Conservation (phyloP, 1,284 basidiomycete genomes). For the Ceratobasidium theobromae region DNA sequence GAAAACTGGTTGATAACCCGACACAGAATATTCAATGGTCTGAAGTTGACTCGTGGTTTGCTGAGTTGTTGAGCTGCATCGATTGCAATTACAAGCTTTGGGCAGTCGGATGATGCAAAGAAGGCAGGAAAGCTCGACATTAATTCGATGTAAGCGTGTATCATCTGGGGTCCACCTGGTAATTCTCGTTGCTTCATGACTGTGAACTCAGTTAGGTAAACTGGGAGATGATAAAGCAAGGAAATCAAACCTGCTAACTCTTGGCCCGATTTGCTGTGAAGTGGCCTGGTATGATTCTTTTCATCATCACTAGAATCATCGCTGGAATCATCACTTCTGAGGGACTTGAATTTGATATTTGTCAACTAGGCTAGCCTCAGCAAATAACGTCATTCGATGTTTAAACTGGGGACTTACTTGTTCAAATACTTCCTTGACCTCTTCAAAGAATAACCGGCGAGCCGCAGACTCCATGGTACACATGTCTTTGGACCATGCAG, state of each 20-base stretch:
- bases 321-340: too few species aligned
- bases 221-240: neutral
- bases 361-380: too few species aligned
- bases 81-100: slow-evolving; percentile 2
- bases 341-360: too few species aligned
- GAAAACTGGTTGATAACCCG: neutral
- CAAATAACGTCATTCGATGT: too few species aligned
- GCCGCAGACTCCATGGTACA: neutral
- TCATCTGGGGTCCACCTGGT: neutral
- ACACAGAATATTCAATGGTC: neutral
- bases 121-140: neutral
- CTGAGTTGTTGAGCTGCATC: neutral
- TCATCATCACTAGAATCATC: too few species aligned
- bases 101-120: neutral
- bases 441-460: neutral
- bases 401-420: too few species aligned
- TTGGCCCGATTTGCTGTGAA: too few species aligned
- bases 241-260: neutral
- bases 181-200: neutral
- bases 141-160: neutral
- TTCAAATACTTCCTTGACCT: neutral
- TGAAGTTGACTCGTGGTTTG: neutral
- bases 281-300: too few species aligned
- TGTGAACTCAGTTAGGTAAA: neutral
- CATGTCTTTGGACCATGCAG: neutral